Conservation (phyloP, 352 stramenopile species). For the Halophytophthora batemanensis region DNA sequence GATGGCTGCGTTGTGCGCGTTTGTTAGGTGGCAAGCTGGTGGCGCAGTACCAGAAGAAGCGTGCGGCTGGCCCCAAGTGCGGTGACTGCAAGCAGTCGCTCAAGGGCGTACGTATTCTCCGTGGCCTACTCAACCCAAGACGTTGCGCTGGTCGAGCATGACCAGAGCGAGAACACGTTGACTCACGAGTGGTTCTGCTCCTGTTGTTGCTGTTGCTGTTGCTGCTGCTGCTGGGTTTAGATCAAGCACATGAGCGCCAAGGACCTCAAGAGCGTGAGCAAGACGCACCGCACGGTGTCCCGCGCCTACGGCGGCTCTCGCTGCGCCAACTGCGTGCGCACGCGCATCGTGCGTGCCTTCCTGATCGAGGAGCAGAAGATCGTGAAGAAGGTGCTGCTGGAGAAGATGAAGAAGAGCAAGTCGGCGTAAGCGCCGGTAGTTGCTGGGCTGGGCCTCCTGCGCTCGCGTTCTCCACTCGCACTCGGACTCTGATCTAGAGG, state of each 20-base stretch:
- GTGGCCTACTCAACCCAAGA: slow-evolving; percentile 12
- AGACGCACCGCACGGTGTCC: slow-evolving; percentile 93
- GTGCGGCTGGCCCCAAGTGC: slow-evolving; percentile 92
- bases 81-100: slow-evolving; percentile 95
- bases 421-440: slow-evolving; percentile 43
- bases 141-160: too few species aligned
- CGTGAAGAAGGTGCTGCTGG: slow-evolving; percentile 98
- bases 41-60: slow-evolving; percentile 95
- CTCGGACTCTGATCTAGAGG: slow-evolving; percentile 3
- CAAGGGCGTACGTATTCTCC: slow-evolving; percentile 38
- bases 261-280: slow-evolving; percentile 81
- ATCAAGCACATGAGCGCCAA: slow-evolving; percentile 85
- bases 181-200: neutral
- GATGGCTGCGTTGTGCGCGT: neutral
- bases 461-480: neutral
- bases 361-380: slow-evolving; percentile 99
- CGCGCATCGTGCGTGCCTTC: slow-evolving; percentile 97
- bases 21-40: slow-evolving; percentile 86
- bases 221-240: slow-evolving; percentile 24
- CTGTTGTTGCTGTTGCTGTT: too few species aligned
- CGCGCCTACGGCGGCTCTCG: slow-evolving; percentile 96
- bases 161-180: neutral
- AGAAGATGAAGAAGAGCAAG: slow-evolving; percentile 91
- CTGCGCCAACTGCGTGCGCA: slow-evolving; percentile 93
- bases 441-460: too few species aligned